Evolutionary conservation across 495 filamentous ascomycete species (phyloP).

Genomic region (Aspergillus sclerotioniger): DNA sequence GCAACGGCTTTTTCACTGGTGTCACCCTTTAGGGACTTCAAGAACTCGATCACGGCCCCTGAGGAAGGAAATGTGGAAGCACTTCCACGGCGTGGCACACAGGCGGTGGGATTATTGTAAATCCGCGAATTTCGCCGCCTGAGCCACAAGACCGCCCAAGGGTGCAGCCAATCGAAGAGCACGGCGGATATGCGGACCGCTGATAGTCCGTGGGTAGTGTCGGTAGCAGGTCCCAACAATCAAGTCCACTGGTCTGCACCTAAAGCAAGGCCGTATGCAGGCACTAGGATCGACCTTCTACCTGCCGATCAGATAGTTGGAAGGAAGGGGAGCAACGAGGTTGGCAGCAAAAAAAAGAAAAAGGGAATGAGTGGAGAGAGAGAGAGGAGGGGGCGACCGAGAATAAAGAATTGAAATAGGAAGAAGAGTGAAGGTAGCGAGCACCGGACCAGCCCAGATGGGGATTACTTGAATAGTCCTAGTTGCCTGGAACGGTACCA

Average conservation of each 20-base stretch:
- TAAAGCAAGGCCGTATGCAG: background rate
- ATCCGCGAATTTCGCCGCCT: conserved; percentile 14
- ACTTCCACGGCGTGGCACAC: conserved; percentile 15
- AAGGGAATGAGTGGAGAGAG: conserved; percentile 1
- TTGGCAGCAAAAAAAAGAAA: conserved; percentile 10
- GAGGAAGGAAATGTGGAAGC: conserved; percentile 13
- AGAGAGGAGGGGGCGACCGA: conserved; percentile 8
- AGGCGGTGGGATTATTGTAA: conserved; percentile 16
- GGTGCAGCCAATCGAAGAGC: conserved; percentile 10
- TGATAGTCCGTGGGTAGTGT: conserved; percentile 1
- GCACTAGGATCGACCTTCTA: conserved; percentile 2
- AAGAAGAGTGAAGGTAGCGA: conserved; percentile 1
- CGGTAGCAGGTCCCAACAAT: background rate
- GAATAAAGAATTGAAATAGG: conserved; percentile 7
- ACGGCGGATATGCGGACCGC: background rate
- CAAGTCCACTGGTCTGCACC: background rate
- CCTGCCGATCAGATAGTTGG: conserved; percentile 6
- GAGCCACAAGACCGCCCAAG: background rate
- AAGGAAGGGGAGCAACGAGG: background rate
- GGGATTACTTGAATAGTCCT: background rate
- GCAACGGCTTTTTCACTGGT: background rate
- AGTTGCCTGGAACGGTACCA: background rate
- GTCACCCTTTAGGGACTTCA: background rate
- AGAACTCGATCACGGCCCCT: conserved; percentile 15
- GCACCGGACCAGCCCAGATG: background rate